Evolutionary conservation across 2,329 filamentous ascomycete genomes (phyloP).

Genomic region (Penicillium sumatraense): DNA sequence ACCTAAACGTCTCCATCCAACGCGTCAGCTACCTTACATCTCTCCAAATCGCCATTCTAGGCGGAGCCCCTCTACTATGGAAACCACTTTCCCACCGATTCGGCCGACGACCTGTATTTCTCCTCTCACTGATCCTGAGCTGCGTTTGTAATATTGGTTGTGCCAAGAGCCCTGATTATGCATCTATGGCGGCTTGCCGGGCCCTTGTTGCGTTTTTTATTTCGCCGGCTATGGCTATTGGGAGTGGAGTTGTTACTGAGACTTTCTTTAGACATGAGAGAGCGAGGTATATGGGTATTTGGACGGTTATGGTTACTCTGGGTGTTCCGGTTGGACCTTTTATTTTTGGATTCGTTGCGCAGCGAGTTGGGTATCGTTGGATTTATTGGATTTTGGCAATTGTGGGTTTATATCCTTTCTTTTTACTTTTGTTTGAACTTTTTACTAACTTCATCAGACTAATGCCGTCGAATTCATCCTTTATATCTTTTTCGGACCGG

Average conservation of each 20-base stretch:
- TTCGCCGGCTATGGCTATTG: slow-evolving; percentile 56
- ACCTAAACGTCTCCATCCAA: slow-evolving; percentile 55
- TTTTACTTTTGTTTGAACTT: neutral
- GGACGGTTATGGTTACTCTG: slow-evolving; percentile 57
- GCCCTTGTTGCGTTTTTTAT: slow-evolving; percentile 60
- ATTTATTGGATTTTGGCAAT: slow-evolving; percentile 64
- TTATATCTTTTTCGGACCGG: slow-evolving; percentile 59
- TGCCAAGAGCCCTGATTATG: slow-evolving; percentile 55
- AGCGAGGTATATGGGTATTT: slow-evolving; percentile 60
- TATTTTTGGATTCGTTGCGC: slow-evolving; percentile 51
- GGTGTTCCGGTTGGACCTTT: slow-evolving; percentile 49
- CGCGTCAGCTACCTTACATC: slow-evolving; percentile 59
- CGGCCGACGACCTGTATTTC: slow-evolving; percentile 60
- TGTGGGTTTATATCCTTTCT: slow-evolving; percentile 37
- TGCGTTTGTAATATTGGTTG: slow-evolving; percentile 59
- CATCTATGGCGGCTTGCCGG: slow-evolving; percentile 55
- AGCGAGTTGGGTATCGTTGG: slow-evolving; percentile 60
- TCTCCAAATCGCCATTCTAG: slow-evolving; percentile 60
- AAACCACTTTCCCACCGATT: slow-evolving; percentile 59
- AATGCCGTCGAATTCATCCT: slow-evolving; percentile 60
- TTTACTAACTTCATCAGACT: slow-evolving; percentile 39
- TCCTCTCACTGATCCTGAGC: slow-evolving; percentile 55
- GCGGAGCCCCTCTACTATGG: slow-evolving; percentile 61
- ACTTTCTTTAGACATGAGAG: slow-evolving; percentile 60
- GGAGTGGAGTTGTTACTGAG: slow-evolving; percentile 61